These are phyloP conservation scores for Leccinum huronense DNA, from an alignment of 1,284 basidiomycete species.

Conservation along the genomic window DNA sequence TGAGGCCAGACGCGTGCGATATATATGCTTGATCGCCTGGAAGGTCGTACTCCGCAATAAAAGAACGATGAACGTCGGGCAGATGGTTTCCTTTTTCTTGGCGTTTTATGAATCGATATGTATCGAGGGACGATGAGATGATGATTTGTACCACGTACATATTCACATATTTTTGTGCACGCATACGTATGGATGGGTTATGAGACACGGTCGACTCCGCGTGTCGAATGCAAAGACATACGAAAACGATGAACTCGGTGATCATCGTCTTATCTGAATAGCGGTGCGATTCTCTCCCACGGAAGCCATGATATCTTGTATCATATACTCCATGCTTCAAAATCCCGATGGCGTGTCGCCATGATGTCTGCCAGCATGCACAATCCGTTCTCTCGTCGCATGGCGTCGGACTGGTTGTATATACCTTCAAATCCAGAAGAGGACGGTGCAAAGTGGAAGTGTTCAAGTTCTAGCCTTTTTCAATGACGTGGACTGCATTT, in stretches of 20 bases:
- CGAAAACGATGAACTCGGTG: neutral
- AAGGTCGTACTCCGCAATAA: neutral
- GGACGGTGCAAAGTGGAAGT: no score
- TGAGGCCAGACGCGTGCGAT: constrained; percentile 57
- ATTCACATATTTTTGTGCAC: neutral
- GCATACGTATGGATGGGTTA: neutral
- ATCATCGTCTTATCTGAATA: neutral
- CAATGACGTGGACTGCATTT: no score
- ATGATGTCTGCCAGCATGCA: no score
- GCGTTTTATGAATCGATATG: neutral
- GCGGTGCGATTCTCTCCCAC: no score
- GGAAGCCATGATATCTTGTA: no score
- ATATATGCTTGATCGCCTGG: constrained; percentile 37
- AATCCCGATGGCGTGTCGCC: no score
- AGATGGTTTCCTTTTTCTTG: neutral
- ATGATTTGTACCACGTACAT: neutral
- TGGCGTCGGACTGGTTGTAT: no score
- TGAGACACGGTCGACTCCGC: neutral
- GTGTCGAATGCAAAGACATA: no score
- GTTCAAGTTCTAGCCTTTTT: no score
- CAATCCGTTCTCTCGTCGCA: no score
- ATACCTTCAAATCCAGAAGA: no score
- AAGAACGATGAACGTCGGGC: neutral
- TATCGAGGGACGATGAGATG: neutral
- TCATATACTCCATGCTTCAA: no score